Percentiles rank a stretch among this genome's conserved stretches.
Conservation (phyloP, 2,329 filamentous ascomycete genomes). For the Paecilomyces niveus region DNA sequence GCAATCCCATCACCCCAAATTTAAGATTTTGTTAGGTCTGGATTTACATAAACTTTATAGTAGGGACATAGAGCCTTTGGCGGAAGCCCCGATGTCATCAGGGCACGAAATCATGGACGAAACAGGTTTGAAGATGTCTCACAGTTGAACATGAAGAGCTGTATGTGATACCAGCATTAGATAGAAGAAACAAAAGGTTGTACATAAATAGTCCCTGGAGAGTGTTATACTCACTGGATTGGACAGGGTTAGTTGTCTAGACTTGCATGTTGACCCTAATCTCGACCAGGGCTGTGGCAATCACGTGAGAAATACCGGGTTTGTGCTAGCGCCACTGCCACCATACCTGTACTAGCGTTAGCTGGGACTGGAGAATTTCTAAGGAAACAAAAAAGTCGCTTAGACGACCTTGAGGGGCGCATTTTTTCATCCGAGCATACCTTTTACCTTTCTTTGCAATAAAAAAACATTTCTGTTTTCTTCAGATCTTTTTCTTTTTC, state of each 20-base stretch:
- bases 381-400: slow-evolving; percentile 8
- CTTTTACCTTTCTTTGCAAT: slow-evolving; percentile 1
- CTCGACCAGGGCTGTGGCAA: slow-evolving; percentile 9
- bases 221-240: neutral
- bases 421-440: slow-evolving; percentile 6
- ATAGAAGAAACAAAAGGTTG: neutral
- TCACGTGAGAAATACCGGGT: slow-evolving; percentile 16
- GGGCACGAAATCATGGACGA: neutral
- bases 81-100: neutral
- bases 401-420: slow-evolving; percentile 9
- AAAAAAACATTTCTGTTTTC: slow-evolving; percentile 4
- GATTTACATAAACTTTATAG: neutral
- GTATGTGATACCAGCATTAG: neutral
- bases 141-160: neutral
- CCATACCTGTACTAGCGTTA: slow-evolving; percentile 5
- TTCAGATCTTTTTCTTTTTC: neutral
- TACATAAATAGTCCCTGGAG: neutral
- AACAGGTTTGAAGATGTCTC: neutral
- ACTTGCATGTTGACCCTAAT: slow-evolving; percentile 16
- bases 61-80: neutral
- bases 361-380: slow-evolving; percentile 2
- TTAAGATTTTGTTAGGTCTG: neutral
- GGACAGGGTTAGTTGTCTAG: neutral
- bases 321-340: neutral
- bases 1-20: neutral